These are phyloP conservation scores for Podaxis sp. DNA, from an alignment of 768 basidiomycete species.

Conservation along the genomic window DNA sequence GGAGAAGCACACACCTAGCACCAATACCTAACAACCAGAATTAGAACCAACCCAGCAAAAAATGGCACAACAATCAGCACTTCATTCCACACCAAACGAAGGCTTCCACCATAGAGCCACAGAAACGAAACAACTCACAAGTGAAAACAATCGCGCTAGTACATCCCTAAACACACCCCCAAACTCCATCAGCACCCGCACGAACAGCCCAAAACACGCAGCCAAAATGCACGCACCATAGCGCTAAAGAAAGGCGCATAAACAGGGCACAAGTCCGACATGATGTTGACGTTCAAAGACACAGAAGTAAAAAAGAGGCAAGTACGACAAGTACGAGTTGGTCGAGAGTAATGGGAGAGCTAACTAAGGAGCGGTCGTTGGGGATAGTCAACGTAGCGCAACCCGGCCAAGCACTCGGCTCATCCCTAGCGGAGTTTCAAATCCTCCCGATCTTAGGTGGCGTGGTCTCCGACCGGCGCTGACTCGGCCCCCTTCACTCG, in stretches of 20 bases:
- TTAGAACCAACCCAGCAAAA: neutral
- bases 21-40: conserved; percentile 61
- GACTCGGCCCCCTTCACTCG: neutral
- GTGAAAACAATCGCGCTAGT: conserved; percentile 97
- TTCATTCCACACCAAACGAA: neutral
- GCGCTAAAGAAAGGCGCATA: conserved; percentile 99
- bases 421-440: conserved; percentile 15
- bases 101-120: neutral
- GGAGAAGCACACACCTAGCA: conserved; percentile 57
- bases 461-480: neutral
- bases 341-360: neutral
- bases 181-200: conserved; percentile 17
- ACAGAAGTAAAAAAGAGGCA: neutral
- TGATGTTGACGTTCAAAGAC: conserved; percentile 26
- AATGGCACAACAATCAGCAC: neutral
- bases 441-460: neutral
- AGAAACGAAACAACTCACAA: conserved; percentile 54
- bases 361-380: conserved; percentile 8
- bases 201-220: neutral
- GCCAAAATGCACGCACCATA: conserved; percentile 60
- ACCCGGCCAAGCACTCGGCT: neutral
- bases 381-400: conserved; percentile 7
- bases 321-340: neutral
- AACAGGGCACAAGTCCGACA: conserved; percentile 87
- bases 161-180: conserved; percentile 67